Base-by-base conservation (phyloP, 1,139 yeast species). In the Magnusiomyces magnusii region DNA sequence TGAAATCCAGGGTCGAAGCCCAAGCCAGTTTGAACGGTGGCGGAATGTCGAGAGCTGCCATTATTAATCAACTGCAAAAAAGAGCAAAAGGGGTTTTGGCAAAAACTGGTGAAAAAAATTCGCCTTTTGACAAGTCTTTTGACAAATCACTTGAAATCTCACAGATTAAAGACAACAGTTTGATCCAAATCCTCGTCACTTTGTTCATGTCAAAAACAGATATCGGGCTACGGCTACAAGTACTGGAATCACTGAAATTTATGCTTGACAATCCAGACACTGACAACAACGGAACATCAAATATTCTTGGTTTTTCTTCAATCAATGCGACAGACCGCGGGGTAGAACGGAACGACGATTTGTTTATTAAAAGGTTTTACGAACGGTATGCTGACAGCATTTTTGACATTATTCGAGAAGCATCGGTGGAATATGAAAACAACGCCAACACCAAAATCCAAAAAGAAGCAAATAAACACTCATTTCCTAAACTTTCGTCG, bases 201-300 rank as follows among this genome's bases (percentile, higher is more conserved):
- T 77, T 91, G 36, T 72, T 92, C 28, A 73, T 85, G 2, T 77
- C 79, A 28, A 96, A 88, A 62, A 75, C 78, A 44, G 84, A 85
- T 64, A 80, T 86, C 5, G 96, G 96, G 0, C 73, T 91, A 56
- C 85, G 87, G 68, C 81, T 86, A 3, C 97, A 91, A 70, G 87
- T 93, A 0, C 83, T 82, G 62, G 97, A 91, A 72, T 96, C 97
- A 0, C 73, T 92, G 55, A 84, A 85, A 67, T 83, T 85, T 1
- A 73, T 91, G 49, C 75, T 90, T 19, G 93, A 87, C 67, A 84
- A 47, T 90, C 1, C 79, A 63, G 28, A 54, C 62, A 47, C 34
- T 47, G 34, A 25, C 9, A 24, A 25, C 9, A 24, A 47, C 15
- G 36, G 36, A 7, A 25, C 51, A 2, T 23, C 31, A 3, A 41